Evolutionary conservation across 2,329 filamentous ascomycete species (phyloP).

Genomic region (Pyricularia sp.): DNA sequence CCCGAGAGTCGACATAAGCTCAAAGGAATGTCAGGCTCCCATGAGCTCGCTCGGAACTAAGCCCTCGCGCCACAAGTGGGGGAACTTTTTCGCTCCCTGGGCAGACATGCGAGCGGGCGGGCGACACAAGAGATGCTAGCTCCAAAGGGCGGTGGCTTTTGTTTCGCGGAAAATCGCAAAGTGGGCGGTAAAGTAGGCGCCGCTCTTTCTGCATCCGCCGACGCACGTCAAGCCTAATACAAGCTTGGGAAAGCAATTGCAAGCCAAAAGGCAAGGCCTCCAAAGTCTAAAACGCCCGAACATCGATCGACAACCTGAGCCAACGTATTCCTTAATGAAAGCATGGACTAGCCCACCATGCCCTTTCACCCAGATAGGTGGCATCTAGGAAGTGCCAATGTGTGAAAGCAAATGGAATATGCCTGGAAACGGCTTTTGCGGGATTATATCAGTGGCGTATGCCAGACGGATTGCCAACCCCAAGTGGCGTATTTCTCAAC

Average conservation of each 20-base stretch:
- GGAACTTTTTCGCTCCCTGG: not conserved
- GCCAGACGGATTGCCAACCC: not conserved
- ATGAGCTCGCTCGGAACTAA: not conserved
- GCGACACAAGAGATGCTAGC: too few relatives aligned
- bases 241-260: not conserved
- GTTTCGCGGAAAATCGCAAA: not conserved
- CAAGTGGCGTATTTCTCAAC: not conserved
- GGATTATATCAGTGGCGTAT: not conserved
- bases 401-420: not conserved
- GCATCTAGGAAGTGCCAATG: not conserved
- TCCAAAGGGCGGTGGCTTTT: not conserved
- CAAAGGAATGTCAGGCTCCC: not conserved
- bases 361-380: not conserved
- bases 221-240: not conserved
- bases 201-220: not conserved
- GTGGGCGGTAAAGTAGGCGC: not conserved
- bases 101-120: too few relatives aligned
- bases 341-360: not conserved
- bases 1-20: not conserved
- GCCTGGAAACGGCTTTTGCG: not conserved
- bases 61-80: not conserved
- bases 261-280: not conserved
- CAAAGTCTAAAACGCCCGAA: not conserved
- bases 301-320: not conserved
- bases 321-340: not conserved